Percentiles rank a stretch among this genome's conserved stretches.
phyloP scores from a whole-genome alignment of 495 filamentous ascomycete species.

The Penicillium pulvis region DNA sequence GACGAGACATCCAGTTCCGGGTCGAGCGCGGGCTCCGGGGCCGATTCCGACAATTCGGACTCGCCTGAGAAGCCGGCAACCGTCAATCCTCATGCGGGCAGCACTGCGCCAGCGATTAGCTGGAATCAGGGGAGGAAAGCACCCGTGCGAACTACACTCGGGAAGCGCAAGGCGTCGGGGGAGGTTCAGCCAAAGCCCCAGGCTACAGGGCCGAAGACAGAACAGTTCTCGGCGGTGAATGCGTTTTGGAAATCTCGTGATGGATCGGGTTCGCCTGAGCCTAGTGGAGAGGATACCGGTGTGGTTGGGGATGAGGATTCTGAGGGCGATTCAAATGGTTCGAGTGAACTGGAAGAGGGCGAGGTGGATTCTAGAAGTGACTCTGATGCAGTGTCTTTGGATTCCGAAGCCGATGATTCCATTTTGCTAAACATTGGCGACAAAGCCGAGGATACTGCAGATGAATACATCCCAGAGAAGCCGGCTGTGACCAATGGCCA shows the following conservation, averaged over 20 bases:
- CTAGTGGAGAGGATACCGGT: conserved; percentile 8
- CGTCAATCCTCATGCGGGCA: conserved; percentile 29
- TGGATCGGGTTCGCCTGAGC: conserved; percentile 34
- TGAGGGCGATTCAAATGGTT: neutral
- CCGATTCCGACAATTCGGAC: conserved; percentile 24
- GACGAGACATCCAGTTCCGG: conserved; percentile 38
- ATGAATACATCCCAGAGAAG: conserved; percentile 32
- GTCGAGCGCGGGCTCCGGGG: conserved; percentile 26
- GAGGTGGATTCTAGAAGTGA: conserved; percentile 33
- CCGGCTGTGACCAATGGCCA: conserved; percentile 7
- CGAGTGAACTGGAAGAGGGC: conserved; percentile 28
- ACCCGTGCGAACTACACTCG: conserved; percentile 39
- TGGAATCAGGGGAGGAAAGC: conserved; percentile 45
- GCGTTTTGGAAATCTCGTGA: conserved; percentile 45
- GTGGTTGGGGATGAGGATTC: conserved; percentile 12
- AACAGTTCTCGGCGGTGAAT: conserved; percentile 43
- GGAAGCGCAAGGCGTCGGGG: conserved; percentile 21
- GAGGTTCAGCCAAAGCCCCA: conserved; percentile 1
- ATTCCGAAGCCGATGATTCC: conserved; percentile 44
- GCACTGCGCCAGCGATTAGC: conserved; percentile 36
- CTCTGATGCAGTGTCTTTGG: conserved; percentile 41
- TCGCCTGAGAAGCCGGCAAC: neutral
- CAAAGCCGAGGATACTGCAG: conserved; percentile 21
- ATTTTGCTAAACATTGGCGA: conserved; percentile 46
- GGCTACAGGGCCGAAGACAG: neutral